These are phyloP conservation scores for Hibiscus trionum DNA, from an alignment of 345 rosid genomes.

Conservation along the genomic window DNA sequence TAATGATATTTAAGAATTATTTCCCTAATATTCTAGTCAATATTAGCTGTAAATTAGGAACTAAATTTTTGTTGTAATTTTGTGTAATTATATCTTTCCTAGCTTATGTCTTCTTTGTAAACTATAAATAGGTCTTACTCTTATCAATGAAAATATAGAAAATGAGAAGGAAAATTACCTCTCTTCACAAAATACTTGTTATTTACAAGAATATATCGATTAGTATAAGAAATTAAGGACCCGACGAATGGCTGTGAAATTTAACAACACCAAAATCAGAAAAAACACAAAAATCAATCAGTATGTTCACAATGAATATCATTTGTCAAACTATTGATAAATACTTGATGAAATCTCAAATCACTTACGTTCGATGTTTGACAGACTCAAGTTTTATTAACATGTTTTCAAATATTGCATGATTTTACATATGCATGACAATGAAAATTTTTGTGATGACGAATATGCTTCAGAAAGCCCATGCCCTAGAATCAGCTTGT, in stretches of 20 bases:
- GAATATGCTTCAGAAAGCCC: not conserved
- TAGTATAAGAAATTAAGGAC: not conserved
- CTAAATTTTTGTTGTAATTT: too few relatives aligned
- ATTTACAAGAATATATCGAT: too few relatives aligned
- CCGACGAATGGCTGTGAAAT: not conserved
- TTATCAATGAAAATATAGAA: too few relatives aligned
- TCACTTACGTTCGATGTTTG: not conserved
- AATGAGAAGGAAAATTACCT: too few relatives aligned
- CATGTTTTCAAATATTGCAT: not conserved
- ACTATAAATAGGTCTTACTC: too few relatives aligned
- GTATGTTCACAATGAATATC: not conserved
- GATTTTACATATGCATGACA: not conserved
- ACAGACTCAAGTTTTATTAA: not conserved
- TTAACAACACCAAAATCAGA: not conserved
- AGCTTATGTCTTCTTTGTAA: too few relatives aligned
- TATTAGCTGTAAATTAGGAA: too few relatives aligned
- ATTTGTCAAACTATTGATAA: not conserved
- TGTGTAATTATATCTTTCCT: too few relatives aligned
- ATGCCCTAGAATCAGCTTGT: not conserved
- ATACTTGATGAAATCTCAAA: not conserved
- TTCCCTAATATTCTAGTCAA: too few relatives aligned
- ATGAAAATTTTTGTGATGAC: not conserved
- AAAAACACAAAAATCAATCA: too few relatives aligned
- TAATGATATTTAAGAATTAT: too few relatives aligned
- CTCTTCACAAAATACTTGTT: too few relatives aligned